These are phyloP conservation scores for Entonaema liquescens DNA, from an alignment of 495 filamentous ascomycete genomes.

Conservation along the genomic window DNA sequence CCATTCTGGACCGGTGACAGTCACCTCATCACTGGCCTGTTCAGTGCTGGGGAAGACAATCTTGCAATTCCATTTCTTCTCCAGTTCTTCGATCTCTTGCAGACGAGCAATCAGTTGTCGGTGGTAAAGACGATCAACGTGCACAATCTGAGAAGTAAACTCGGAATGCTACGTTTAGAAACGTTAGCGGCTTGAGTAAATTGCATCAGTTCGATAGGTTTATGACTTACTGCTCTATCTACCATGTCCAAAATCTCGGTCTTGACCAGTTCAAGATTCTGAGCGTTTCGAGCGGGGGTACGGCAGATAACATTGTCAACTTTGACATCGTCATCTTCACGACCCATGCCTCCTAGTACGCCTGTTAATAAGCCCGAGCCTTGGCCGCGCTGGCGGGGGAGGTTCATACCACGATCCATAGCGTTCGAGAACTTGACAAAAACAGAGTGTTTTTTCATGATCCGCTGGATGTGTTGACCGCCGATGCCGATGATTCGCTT, in stretches of 20 bases:
- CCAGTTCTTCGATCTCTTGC: constrained; percentile 87
- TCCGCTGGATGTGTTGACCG: constrained; percentile 97
- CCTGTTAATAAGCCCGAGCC: constrained; percentile 29
- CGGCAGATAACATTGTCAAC: constrained; percentile 99
- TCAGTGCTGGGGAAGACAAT: constrained; percentile 97
- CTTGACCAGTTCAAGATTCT: constrained; percentile 96
- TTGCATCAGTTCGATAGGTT: background rate
- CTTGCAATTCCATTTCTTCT: constrained; percentile 99
- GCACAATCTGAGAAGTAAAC: constrained; percentile 90
- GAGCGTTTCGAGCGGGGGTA: constrained; percentile 94
- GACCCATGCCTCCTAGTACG: constrained; percentile 76
- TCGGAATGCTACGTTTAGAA: constrained; percentile 77
- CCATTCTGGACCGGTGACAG: constrained; percentile 94
- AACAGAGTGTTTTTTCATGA: constrained; percentile 99
- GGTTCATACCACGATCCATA: constrained; percentile 79
- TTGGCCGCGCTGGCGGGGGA: background rate
- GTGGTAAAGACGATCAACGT: constrained; percentile 94
- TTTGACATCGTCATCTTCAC: constrained; percentile 96
- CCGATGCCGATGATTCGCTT: constrained; percentile 99
- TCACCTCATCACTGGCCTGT: constrained; percentile 94
- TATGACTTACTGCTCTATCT: constrained; percentile 78
- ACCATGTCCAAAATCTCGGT: constrained; percentile 99
- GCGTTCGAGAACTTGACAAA: constrained; percentile 99
- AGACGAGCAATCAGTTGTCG: constrained; percentile 89
- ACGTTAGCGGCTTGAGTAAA: background rate